phyloP scores from a whole-genome alignment of 2,329 filamentous ascomycete genomes.

The Monilinia aucupariae region DNA sequence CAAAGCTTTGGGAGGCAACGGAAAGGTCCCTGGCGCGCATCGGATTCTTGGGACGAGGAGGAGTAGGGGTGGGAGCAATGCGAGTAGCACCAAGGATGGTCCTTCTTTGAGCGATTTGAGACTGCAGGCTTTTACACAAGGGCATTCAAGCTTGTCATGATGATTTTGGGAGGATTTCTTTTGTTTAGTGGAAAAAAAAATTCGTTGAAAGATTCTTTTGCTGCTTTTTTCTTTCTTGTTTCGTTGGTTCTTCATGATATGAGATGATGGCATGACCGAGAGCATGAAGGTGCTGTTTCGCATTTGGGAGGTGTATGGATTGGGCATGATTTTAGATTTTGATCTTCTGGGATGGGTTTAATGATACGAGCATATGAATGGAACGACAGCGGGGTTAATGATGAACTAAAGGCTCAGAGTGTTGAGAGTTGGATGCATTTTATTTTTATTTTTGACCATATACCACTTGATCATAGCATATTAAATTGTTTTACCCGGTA shows the following conservation, averaged over 20 bases:
- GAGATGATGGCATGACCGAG: conserved; percentile 7
- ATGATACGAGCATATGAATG: conserved; percentile 8
- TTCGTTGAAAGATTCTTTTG: background rate
- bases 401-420: conserved; percentile 5
- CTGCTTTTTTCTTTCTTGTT: background rate
- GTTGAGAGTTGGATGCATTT: conserved; percentile 6
- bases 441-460: background rate
- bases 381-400: conserved; percentile 2
- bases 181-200: background rate
- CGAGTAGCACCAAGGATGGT: conserved; percentile 20
- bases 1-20: conserved; percentile 14
- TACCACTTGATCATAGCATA: conserved; percentile 13
- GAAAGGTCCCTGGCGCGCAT: conserved; percentile 15
- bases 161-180: background rate
- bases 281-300: conserved; percentile 8
- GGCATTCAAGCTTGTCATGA: conserved; percentile 7
- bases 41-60: conserved; percentile 16
- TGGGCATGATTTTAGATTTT: conserved; percentile 7
- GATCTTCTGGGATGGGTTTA: conserved; percentile 6
- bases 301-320: conserved; percentile 8
- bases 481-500: background rate
- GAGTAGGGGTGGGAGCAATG: conserved; percentile 21
- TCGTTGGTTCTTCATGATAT: conserved; percentile 1
- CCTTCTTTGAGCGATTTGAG: conserved; percentile 9
- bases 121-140: conserved; percentile 8